Evolutionary conservation across 176 grass and related monocot genomes (phyloP), one percentile per base, ranked within the genome.

Genomic region (Aechmea fasciata): DNA sequence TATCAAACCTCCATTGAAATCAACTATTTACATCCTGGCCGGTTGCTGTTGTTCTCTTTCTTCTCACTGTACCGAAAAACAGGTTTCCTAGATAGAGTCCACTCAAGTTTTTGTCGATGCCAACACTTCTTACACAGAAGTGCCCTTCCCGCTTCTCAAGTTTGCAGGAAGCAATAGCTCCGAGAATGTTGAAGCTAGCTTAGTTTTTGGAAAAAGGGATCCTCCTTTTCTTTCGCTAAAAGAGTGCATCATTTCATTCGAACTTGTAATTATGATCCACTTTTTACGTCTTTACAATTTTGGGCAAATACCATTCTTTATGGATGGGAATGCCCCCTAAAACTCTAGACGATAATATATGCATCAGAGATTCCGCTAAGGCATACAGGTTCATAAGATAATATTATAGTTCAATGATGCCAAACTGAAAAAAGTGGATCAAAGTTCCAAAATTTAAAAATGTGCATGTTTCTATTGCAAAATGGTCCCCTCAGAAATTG

Each of bases 141-240:
- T 55, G 57, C 10, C 57, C 63, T 61, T 54, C 77, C 81, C 54
- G 26, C 77, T 73, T 24, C 64, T 69, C 65, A 62, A 22, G 25
- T 49, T 49, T 67, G 65, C 77, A 71, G 73, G 69, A 48, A 70
- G 57, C 51, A 77, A 69, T 50, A 64, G 28, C 52, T 51, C 80
- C 63, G 12, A 83, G 73, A 83, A 72, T 48, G n/a, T 69, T 73
- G 18, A 57, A 51, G 57, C 65, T 70, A 65, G 20, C 15, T 51
- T n/a, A 12, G 71, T 70, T 57, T 52, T 11, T 33, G 1, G 0
- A 50, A 80, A 41, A 41, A 5, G 33, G 33, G 33, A 5, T 41
- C 33, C 33, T 41, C 33, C 7, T 41, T 41, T 7, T 7, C 33
- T 41, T 41, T 41, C 33, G 3, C 33, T 41, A 41, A 41, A 41